Evolutionary conservation across 371 early-diverging fungal species (phyloP).

Genomic region (Apophysomyces elegans): DNA sequence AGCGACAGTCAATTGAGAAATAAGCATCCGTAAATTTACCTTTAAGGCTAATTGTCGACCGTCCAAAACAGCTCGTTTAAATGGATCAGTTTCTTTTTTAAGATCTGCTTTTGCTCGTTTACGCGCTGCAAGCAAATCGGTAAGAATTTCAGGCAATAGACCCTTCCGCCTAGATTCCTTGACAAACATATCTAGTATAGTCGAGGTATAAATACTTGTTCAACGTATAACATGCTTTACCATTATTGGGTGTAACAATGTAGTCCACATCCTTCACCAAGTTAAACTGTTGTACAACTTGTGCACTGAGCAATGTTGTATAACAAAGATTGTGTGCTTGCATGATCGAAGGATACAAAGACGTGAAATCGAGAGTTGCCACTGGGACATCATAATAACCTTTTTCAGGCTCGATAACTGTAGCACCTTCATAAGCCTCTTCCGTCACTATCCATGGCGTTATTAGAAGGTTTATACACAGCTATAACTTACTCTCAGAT

Average conservation of each 20-base stretch:
- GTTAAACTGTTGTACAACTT: conserved; percentile 62
- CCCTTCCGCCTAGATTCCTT: conserved; percentile 81
- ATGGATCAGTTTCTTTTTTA: conserved; percentile 94
- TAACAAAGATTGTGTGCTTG: conserved; percentile 99
- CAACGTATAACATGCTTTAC: conserved; percentile 30
- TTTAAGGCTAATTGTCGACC: conserved; percentile 99
- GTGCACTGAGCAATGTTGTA: conserved; percentile 83
- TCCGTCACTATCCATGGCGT: conserved; percentile 59
- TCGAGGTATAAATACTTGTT: too few relatives aligned
- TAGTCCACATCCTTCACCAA: conserved; percentile 85
- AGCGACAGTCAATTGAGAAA: too few relatives aligned
- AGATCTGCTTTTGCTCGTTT: conserved; percentile 96
- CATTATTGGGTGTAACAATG: conserved; percentile 86
- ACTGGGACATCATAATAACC: conserved; percentile 98
- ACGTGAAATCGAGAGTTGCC: conserved; percentile 99
- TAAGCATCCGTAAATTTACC: conserved; percentile 31
- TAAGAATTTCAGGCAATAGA: conserved; percentile 93
- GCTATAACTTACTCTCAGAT: conserved; percentile 59
- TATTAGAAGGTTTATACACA: not conserved
- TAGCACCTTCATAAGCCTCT: conserved; percentile 98
- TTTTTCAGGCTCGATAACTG: conserved; percentile 97
- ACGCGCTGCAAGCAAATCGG: conserved; percentile 93
- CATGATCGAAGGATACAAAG: conserved; percentile 99
- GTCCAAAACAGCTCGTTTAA: conserved; percentile 92
- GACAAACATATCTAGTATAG: conserved; percentile 82